A percentile compares a stretch with the other conserved stretches of the same genome.
These are phyloP conservation scores for Tetracladium marchalianum DNA, from an alignment of 495 filamentous ascomycete species.

Conservation along the genomic window DNA sequence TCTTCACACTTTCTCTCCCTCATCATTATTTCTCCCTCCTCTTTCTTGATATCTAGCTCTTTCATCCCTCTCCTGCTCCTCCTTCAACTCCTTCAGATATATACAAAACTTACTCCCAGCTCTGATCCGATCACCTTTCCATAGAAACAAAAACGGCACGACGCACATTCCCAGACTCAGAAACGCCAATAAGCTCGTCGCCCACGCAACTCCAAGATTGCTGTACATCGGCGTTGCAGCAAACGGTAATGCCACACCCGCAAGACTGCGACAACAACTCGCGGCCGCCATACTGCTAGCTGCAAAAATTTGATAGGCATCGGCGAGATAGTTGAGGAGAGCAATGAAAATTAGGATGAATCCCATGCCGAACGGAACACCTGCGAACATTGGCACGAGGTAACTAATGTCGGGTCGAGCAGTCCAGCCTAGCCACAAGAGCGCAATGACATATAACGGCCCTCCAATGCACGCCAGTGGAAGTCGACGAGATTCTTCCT, in stretches of 20 bases:
- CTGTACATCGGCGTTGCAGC: conserved; percentile 37
- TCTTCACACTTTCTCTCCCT: too few relatives aligned
- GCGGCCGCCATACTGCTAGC: conserved; percentile 48
- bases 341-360: conserved; percentile 49
- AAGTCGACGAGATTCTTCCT: conserved; percentile 37
- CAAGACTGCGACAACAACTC: conserved; percentile 43
- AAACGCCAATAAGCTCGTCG: conserved; percentile 49
- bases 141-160: conserved; percentile 44
- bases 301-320: conserved; percentile 47
- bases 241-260: conserved; percentile 60
- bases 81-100: conserved; percentile 16
- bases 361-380: conserved; percentile 57
- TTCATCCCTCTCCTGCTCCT: conserved; percentile 19
- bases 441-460: conserved; percentile 39
- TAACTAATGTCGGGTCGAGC: conserved; percentile 28
- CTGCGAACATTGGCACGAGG: conserved; percentile 38
- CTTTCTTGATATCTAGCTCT: not conserved
- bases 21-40: too few relatives aligned
- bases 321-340: conserved; percentile 39
- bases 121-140: conserved; percentile 38
- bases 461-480: conserved; percentile 50
- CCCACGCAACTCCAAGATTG: conserved; percentile 47
- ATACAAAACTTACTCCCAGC: conserved; percentile 17
- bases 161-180: conserved; percentile 48
- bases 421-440: conserved; percentile 41